phyloP scores from a whole-genome alignment of 768 basidiomycete genomes.

The Hypholoma fasciculare region DNA sequence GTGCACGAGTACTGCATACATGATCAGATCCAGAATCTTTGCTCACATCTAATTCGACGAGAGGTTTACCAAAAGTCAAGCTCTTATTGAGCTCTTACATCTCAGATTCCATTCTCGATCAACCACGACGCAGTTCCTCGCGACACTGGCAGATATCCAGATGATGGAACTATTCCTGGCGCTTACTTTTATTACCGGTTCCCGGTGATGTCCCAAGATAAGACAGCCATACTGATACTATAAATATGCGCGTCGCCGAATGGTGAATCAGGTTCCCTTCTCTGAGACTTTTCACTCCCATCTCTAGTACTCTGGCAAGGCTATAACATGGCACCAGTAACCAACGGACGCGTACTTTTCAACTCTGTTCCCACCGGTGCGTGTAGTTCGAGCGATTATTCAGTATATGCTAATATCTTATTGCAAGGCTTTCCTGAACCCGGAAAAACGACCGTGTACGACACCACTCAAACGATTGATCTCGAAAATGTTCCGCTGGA shows the following conservation, averaged over 20 bases:
- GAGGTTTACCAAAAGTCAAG: too few species aligned
- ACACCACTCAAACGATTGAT: conserved; percentile 47
- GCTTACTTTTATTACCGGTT: too few species aligned
- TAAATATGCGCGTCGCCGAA: neutral
- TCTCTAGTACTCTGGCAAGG: neutral
- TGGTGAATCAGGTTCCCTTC: neutral
- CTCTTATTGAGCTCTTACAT: too few species aligned
- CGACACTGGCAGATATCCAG: too few species aligned
- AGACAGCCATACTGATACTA: neutral
- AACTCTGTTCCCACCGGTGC: conserved; percentile 18
- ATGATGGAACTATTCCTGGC: too few species aligned
- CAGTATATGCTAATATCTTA: neutral
- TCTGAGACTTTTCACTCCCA: neutral
- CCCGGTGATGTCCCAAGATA: too few species aligned
- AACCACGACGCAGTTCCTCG: too few species aligned
- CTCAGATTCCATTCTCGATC: too few species aligned
- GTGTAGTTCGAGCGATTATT: neutral
- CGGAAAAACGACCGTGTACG: conserved; percentile 15
- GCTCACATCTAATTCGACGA: too few species aligned
- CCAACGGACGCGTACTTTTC: conserved; percentile 37
- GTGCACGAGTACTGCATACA: too few species aligned
- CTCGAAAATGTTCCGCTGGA: conserved; percentile 43
- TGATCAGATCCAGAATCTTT: too few species aligned
- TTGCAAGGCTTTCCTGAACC: neutral
- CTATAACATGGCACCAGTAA: conserved; percentile 27